Percentiles rank a stretch among this genome's conserved stretches.
phyloP scores from a whole-genome alignment of 2,329 filamentous ascomycete genomes.

The Microcyclospora tardicrescens region DNA sequence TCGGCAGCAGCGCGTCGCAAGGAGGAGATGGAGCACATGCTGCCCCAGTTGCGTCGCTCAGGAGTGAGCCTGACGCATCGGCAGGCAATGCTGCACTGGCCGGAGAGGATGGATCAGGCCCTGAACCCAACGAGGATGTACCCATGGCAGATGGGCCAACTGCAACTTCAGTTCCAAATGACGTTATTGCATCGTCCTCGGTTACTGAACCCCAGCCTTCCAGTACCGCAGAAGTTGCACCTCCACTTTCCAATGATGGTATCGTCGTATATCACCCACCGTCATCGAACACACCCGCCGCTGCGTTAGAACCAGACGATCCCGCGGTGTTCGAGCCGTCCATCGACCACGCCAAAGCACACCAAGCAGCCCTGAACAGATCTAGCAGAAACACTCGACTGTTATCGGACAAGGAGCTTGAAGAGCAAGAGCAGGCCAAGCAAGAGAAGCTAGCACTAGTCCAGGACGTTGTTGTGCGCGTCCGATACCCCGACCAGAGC shows the following conservation, averaged over 20 bases:
- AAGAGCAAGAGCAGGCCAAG: constrained; percentile 52
- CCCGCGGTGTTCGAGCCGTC: constrained; percentile 67
- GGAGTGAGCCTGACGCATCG: constrained; percentile 12
- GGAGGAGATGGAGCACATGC: constrained; percentile 18
- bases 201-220: constrained; percentile 7
- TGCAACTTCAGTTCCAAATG: constrained; percentile 12
- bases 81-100: constrained; percentile 13
- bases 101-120: constrained; percentile 10
- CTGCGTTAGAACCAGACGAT: constrained; percentile 51
- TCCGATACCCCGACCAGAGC: constrained; percentile 80
- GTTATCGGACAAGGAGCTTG: constrained; percentile 69
- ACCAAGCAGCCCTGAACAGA: constrained; percentile 53
- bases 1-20: constrained; percentile 5
- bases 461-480: constrained; percentile 57
- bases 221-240: constrained; percentile 1
- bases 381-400: constrained; percentile 61
- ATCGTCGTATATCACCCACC: constrained; percentile 60
- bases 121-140: constrained; percentile 15
- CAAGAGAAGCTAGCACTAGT: constrained; percentile 53
- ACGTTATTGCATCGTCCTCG: constrained; percentile 19
- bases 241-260: constrained; percentile 11
- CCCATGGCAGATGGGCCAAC: constrained; percentile 12
- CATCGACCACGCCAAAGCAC: constrained; percentile 61
- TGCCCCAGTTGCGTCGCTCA: constrained; percentile 7
- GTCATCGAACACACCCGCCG: constrained; percentile 57